Evolutionary conservation across 2,329 filamentous ascomycete species (phyloP), one percentile per base, ranked within the genome.

Genomic region (Trichoderma sp.): DNA sequence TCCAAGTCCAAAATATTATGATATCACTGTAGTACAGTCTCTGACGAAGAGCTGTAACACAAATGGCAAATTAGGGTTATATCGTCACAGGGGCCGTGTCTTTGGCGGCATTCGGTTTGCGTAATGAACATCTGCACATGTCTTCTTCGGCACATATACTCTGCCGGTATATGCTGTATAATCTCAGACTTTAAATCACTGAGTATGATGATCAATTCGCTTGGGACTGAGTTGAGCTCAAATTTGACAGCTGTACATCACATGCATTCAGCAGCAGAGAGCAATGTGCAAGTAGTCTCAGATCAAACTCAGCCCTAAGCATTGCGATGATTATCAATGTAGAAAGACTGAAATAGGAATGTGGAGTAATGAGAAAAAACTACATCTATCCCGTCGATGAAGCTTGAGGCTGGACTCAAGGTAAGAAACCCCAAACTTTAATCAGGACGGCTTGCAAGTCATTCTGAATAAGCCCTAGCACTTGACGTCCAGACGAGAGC

Each of bases 401-500:
- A n/a, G 18, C 37, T n/a, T 43, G n/a, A 10, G 4, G 7, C 39
- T n/a, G 18, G 39, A 8, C 18, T 43, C 16, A 39, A 39, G 5
- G 37, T 18, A 18, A 39, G 37, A 39, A 39, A 18, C 8, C 37
- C 14, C 13, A 11, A 34, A 34, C 11, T 39, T 39, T 7, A 39
- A 39, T 39, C 5, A 39, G 37, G 14, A 18, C 10, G 32, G 32
- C 30, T 32, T n/a, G 5, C 8, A 24, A 13, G 37, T 10, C 18
- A 39, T 14, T 43, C 61, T 43, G 24, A 43, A 56, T 65, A 56
- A 65, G 49, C 51, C 51, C 61, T 65, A 56, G 34, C 6, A 26
- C 7, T 28, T 6, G 6, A 46, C 1, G 18, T 4, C 24, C 3
- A 5, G 8, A 8, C 5, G 37, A 18, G 37, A 43, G 37, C 14